Evolutionary conservation across 1,139 yeast species (phyloP).

Genomic region (Geotrichum citri-aurantii): DNA sequence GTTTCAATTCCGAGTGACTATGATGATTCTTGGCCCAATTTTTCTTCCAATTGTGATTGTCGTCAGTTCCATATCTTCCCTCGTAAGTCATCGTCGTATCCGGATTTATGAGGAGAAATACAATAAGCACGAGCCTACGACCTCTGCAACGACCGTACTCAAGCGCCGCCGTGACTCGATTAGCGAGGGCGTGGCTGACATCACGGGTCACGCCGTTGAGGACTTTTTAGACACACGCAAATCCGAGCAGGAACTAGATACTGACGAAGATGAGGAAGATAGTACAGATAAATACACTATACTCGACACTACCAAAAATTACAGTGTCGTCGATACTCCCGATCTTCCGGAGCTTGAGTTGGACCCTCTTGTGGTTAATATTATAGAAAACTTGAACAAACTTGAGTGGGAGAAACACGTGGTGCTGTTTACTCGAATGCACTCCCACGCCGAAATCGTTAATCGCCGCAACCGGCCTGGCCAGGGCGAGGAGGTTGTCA

Average conservation of each 20-base stretch:
- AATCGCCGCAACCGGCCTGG: slow-evolving; percentile 31
- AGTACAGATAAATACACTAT: neutral
- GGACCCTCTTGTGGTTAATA: slow-evolving; percentile 2
- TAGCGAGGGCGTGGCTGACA: slow-evolving; percentile 23
- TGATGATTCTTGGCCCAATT: slow-evolving; percentile 24
- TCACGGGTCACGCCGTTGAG: slow-evolving; percentile 23
- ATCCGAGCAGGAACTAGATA: neutral
- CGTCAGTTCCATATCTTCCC: slow-evolving; percentile 24
- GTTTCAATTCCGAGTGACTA: slow-evolving; percentile 21
- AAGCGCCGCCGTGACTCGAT: slow-evolving; percentile 15
- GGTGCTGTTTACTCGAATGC: slow-evolving; percentile 24
- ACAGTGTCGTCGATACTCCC: neutral
- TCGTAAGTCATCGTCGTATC: slow-evolving; percentile 25
- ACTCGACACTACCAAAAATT: neutral
- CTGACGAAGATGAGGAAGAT: neutral
- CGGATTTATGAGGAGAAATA: slow-evolving; percentile 16
- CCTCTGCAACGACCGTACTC: neutral
- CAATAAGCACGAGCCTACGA: neutral
- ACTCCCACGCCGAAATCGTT: slow-evolving; percentile 32
- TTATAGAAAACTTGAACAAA: slow-evolving; percentile 24
- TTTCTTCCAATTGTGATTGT: slow-evolving; percentile 27
- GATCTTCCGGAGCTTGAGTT: neutral
- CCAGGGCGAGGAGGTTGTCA: slow-evolving; percentile 31
- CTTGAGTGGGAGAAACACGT: slow-evolving; percentile 33
- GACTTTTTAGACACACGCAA: slow-evolving; percentile 19